phyloP scores from a whole-genome alignment of 495 filamentous ascomycete genomes.

The Podospora bellae-mahoneyi region DNA sequence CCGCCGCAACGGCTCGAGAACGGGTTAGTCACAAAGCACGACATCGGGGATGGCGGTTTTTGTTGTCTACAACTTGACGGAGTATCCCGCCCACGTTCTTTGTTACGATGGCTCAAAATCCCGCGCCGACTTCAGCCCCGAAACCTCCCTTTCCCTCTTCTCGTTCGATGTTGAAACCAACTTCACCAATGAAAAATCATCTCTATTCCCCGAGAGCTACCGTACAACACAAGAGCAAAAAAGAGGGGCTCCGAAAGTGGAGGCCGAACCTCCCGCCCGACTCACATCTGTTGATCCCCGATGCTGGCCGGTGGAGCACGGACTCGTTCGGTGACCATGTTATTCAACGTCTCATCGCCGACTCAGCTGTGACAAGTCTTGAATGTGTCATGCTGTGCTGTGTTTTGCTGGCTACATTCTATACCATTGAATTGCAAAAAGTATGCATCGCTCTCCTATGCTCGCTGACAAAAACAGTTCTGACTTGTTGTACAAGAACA shows the following conservation, averaged over 20 bases:
- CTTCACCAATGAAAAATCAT: background rate
- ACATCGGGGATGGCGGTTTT: slow-evolving; percentile 1
- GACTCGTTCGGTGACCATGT: background rate
- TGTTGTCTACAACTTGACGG: background rate
- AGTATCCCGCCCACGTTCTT: background rate
- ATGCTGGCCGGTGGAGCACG: slow-evolving; percentile 4
- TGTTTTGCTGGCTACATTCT: background rate
- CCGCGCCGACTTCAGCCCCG: background rate
- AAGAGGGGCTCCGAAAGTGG: slow-evolving; percentile 5
- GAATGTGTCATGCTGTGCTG: background rate
- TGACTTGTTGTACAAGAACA: background rate
- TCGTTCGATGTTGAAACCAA: no score
- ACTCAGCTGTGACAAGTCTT: background rate
- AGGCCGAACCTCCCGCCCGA: background rate
- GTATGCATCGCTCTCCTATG: background rate
- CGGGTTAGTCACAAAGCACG: slow-evolving; percentile 12
- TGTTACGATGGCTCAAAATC: background rate
- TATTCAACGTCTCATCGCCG: slow-evolving; percentile 1
- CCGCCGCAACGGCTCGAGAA: slow-evolving; percentile 6
- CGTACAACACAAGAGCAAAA: background rate
- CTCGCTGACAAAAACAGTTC: background rate
- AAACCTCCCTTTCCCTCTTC: background rate
- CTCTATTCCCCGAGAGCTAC: background rate
- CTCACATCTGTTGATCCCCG: background rate
- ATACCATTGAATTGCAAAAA: background rate